Evolutionary conservation across 768 basidiomycete species (phyloP), one percentile per base, ranked within the genome.

Genomic region (Pisolithus sp.): DNA sequence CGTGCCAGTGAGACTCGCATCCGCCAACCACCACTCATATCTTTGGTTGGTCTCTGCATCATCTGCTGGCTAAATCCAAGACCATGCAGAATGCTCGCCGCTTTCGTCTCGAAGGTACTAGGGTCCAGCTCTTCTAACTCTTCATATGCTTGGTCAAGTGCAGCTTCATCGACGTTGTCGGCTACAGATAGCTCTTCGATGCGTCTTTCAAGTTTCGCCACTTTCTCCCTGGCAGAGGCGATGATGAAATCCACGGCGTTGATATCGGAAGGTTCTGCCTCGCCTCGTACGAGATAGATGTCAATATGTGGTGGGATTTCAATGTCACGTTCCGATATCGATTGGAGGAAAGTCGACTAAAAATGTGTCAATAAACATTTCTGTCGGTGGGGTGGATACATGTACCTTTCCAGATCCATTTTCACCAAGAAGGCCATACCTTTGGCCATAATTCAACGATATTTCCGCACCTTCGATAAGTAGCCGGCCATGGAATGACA

Each of bases 11-110:
- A 89, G 50, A 99, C 95, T 67, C 95, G 84, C 95, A 99, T 99
- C 48, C 95, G 81, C 95, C 95, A 99, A 61, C 95, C 95, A 80
- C 95, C 95, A 62, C 83, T 86, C 95, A 99, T 99, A 68, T 99
- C 95, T 73, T 92, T 95, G 28, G 95, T 99, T 4, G 93, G 88
- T 69, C 86, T 89, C 69, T 80, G 80, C 94, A 98, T 96, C 95
- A 98, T 98, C 49, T 74, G 66, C 61, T 79, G 80, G 45, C 78
- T 76, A 74, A 99, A 99, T 15, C 95, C 95, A 37, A 99, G 82
- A 82, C 95, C 96, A 62, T 95, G 89, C n/a, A 98, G 80, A 60
- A 99, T 95, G 59, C 89, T 89, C 48, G 87, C 89, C 1, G 96
- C 95, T 72, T 98, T 98, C 36, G 85, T 79, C 70, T 98, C 96